Evolutionary conservation across 2,329 filamentous ascomycete genomes (phyloP).

Genomic region (Colletotrichum gigasporum): DNA sequence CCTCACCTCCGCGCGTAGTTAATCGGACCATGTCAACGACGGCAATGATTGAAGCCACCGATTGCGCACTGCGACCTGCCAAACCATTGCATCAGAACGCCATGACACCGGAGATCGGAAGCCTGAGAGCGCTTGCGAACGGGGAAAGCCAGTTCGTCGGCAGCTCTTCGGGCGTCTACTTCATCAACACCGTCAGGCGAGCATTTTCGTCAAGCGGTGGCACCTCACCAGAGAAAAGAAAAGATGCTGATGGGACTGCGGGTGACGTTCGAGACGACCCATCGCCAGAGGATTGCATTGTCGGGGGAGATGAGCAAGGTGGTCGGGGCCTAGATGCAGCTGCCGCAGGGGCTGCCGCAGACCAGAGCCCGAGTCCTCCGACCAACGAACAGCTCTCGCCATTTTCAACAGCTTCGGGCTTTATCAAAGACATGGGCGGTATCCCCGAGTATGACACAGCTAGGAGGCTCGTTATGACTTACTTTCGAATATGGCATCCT

Average conservation of each 20-base stretch:
- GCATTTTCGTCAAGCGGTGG: slow-evolving; percentile 51
- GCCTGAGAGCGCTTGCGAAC: slow-evolving; percentile 25
- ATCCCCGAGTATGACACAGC: slow-evolving; percentile 32
- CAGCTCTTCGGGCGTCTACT: slow-evolving; percentile 61
- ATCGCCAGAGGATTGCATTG: slow-evolving; percentile 28
- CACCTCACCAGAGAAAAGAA: slow-evolving; percentile 32
- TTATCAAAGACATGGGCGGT: neutral
- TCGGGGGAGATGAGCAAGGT: slow-evolving; percentile 2
- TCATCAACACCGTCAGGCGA: slow-evolving; percentile 61
- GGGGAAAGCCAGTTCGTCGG: slow-evolving; percentile 60
- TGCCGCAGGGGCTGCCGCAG: neutral
- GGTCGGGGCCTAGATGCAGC: neutral
- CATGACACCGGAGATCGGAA: slow-evolving; percentile 26
- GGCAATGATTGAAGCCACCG: neutral
- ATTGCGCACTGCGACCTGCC: too few relatives aligned
- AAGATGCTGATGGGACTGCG: neutral
- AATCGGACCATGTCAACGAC: too few relatives aligned
- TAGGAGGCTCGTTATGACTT: slow-evolving; percentile 54
- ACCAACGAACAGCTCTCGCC: neutral
- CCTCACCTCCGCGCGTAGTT: too few relatives aligned
- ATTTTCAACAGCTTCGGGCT: neutral
- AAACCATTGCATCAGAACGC: neutral
- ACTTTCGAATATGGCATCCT: slow-evolving; percentile 62
- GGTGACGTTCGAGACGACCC: neutral
- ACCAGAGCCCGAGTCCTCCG: neutral